These are phyloP conservation scores for Ganoderma resinaceum DNA, from an alignment of 1,284 basidiomycete species.

Conservation along the genomic window DNA sequence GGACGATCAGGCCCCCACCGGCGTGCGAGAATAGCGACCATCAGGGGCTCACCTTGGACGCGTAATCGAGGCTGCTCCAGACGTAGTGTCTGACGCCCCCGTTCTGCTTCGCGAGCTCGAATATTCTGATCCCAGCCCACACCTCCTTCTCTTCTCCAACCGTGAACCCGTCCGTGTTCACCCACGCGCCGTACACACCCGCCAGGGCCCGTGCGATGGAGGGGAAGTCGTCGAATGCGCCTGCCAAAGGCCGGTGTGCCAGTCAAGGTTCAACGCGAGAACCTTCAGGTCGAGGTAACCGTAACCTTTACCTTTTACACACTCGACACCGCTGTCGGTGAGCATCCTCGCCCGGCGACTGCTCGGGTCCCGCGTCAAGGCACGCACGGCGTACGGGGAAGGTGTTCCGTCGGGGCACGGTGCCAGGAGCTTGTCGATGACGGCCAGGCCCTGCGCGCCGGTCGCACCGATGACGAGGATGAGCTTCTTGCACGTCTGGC, in stretches of 20 bases:
- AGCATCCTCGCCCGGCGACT: conserved; percentile 47
- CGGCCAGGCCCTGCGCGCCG: conserved; percentile 55
- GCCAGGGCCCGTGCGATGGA: conserved; percentile 44
- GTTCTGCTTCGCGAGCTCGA: conserved; percentile 52
- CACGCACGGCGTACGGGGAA: conserved; percentile 54
- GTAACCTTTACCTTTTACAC: conserved; percentile 46
- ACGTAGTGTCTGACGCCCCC: conserved; percentile 51
- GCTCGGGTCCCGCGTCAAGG: conserved; percentile 51
- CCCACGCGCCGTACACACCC: conserved; percentile 53
- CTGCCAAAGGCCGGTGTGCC: conserved; percentile 18
- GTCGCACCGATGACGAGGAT: conserved; percentile 61
- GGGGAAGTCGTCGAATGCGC: conserved; percentile 41
- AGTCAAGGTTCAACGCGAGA: background rate
- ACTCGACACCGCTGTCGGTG: conserved; percentile 47
- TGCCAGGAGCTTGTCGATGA: conserved; percentile 51
- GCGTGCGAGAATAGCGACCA: background rate
- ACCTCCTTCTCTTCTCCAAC: conserved; percentile 53
- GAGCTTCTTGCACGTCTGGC: conserved; percentile 36
- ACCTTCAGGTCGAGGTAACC: background rate
- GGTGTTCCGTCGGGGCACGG: conserved; percentile 46
- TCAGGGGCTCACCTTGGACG: conserved; percentile 47
- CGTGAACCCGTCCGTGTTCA: conserved; percentile 56
- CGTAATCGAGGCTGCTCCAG: conserved; percentile 55
- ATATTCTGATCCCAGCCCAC: conserved; percentile 52
- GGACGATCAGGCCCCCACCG: background rate